These are phyloP conservation scores for Penicillium expansum DNA, from an alignment of 2,329 filamentous ascomycete species.

Conservation along the genomic window DNA sequence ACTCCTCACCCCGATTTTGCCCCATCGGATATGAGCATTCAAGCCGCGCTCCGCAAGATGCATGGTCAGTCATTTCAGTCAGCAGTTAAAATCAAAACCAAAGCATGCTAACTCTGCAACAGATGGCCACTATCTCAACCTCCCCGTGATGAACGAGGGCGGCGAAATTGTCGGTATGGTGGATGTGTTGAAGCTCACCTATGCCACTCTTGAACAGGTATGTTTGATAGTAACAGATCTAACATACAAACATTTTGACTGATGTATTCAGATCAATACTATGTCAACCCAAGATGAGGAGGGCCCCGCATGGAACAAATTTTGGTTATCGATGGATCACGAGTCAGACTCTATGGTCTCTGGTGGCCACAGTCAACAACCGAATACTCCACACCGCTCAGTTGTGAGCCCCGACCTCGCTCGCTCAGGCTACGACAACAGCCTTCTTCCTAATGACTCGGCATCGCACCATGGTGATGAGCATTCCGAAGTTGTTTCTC, in stretches of 20 bases:
- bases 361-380: constrained; percentile 75
- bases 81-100: not conserved
- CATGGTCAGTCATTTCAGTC: constrained; percentile 64
- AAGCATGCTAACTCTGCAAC: constrained; percentile 11
- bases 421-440: constrained; percentile 63
- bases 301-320: constrained; percentile 98
- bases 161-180: constrained; percentile 99
- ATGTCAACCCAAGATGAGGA: constrained; percentile 87
- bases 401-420: constrained; percentile 72
- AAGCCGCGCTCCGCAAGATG: constrained; percentile 97
- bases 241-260: constrained; percentile 1
- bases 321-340: constrained; percentile 94
- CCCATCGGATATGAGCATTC: constrained; percentile 98
- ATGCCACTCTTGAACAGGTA: constrained; percentile 95
- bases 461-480: constrained; percentile 87
- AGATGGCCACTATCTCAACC: constrained; percentile 97
- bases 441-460: constrained; percentile 87
- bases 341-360: constrained; percentile 97
- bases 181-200: constrained; percentile 95
- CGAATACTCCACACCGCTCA: constrained; percentile 66
- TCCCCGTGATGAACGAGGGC: constrained; percentile 95
- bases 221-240: constrained; percentile 16
- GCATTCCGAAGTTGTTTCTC: constrained; percentile 66
- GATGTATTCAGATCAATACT: constrained; percentile 67
- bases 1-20: constrained; percentile 98